These are phyloP conservation scores for Coriaria nepalensis DNA, from an alignment of 306 rosid genomes.

Conservation along the genomic window DNA sequence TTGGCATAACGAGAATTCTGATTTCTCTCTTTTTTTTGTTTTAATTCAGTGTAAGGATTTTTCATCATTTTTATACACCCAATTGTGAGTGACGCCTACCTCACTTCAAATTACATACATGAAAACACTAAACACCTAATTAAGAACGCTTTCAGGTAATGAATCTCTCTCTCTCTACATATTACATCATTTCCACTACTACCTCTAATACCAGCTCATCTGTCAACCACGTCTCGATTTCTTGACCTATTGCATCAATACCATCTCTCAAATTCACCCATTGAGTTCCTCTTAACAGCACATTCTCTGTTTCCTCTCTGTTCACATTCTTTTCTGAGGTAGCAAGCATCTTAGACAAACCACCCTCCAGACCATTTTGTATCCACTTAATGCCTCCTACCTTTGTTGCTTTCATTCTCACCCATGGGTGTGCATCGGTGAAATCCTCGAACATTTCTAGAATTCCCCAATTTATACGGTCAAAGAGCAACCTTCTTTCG, in stretches of 20 bases:
- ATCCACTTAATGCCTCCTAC: conserved; percentile 14
- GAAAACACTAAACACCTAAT: too few species aligned
- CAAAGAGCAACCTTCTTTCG: conserved; percentile 69
- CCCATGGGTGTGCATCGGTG: conserved; percentile 43
- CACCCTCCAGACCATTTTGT: conserved; percentile 26
- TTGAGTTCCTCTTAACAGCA: conserved; percentile 31
- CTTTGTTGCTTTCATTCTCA: conserved; percentile 12
- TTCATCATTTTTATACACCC: too few species aligned
- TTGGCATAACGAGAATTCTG: too few species aligned
- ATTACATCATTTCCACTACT: conserved; percentile 16
- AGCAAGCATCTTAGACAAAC: conserved; percentile 29
- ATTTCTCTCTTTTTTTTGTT: too few species aligned
- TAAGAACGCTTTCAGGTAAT: too few species aligned
- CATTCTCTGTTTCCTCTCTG: conserved; percentile 36
- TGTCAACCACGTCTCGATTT: conserved; percentile 44
- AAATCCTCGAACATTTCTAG: conserved; percentile 36
- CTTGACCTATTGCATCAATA: conserved; percentile 50
- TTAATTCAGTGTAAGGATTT: too few species aligned
- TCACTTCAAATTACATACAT: too few species aligned
- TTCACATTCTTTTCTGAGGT: conserved; percentile 30
- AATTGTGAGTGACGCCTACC: too few species aligned
- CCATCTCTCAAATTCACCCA: conserved; percentile 47
- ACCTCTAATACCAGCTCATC: conserved; percentile 66
- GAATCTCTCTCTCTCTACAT: conserved; percentile 13
- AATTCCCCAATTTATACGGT: conserved; percentile 53